phyloP scores from a whole-genome alignment of 495 filamentous ascomycete species.

The Penicillium goetzii region DNA sequence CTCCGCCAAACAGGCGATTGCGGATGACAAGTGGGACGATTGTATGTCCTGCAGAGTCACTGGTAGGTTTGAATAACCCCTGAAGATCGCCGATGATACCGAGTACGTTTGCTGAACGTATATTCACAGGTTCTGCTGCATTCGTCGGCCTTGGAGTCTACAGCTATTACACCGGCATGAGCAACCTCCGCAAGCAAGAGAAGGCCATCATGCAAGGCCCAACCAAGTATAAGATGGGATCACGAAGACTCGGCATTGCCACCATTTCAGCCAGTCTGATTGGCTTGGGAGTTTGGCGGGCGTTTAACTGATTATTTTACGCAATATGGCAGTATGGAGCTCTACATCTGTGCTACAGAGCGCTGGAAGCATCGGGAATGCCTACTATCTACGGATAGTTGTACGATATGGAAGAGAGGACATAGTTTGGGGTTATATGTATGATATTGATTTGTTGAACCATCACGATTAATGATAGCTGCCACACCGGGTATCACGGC shows the following conservation, averaged over 20 bases:
- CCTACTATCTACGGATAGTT: constrained; percentile 5
- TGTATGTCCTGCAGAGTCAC: constrained; percentile 70
- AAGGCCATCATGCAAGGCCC: constrained; percentile 69
- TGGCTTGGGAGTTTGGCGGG: constrained; percentile 66
- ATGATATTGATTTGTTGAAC: constrained; percentile 36
- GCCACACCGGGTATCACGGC: constrained; percentile 47
- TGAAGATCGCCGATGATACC: not conserved
- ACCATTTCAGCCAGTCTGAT: constrained; percentile 71
- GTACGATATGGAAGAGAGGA: constrained; percentile 8
- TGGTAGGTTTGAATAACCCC: constrained; percentile 48
- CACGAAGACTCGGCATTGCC: constrained; percentile 68
- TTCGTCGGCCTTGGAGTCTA: constrained; percentile 91
- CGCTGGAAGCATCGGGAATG: not conserved
- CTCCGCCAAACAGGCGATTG: constrained; percentile 53
- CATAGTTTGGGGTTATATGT: constrained; percentile 17
- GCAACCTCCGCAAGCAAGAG: constrained; percentile 71
- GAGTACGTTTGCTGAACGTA: not conserved
- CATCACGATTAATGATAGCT: constrained; percentile 36
- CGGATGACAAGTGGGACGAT: constrained; percentile 68
- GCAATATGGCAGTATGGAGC: not conserved
- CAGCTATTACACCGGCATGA: constrained; percentile 79
- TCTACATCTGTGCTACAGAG: not conserved
- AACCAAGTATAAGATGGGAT: constrained; percentile 76
- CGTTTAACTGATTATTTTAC: constrained; percentile 50
- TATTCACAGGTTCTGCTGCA: constrained; percentile 67